Conservation (phyloP, 108 stramenopile genomes). For the Skeletonema costatum region DNA sequence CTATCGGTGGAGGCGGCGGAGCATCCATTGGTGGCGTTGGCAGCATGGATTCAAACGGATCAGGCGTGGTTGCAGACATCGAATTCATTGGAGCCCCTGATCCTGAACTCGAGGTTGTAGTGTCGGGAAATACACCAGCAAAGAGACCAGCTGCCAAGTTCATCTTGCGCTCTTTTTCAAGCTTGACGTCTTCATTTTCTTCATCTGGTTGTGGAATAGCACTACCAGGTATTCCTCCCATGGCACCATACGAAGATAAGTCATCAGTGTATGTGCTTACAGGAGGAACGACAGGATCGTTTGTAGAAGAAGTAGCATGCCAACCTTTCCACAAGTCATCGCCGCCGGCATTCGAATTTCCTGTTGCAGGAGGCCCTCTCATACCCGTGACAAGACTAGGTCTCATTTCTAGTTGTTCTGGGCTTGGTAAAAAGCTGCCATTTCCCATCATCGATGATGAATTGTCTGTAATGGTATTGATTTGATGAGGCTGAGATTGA, state of each 20-base stretch:
- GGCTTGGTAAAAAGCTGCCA: not conserved
- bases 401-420: slow-evolving; percentile 9
- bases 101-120: not conserved
- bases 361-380: not conserved
- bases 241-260: not conserved
- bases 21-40: slow-evolving; percentile 12
- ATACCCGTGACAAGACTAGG: slow-evolving; percentile 40
- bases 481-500: not conserved
- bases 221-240: slow-evolving; percentile 1
- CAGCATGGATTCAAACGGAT: not conserved
- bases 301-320: not conserved
- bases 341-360: not conserved
- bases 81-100: not conserved
- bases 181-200: slow-evolving; percentile 23
- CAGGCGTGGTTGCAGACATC: not conserved
- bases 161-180: slow-evolving; percentile 37
- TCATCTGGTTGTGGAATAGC: not conserved
- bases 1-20: slow-evolving; percentile 9
- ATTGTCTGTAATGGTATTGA: not conserved
- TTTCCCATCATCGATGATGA: not conserved
- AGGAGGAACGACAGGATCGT: not conserved
- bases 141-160: slow-evolving; percentile 40
- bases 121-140: slow-evolving; percentile 31
- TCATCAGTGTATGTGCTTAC: not conserved
- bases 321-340: slow-evolving; percentile 10